Evolutionary conservation across 495 filamentous ascomycete genomes (phyloP).

Genomic region (Lophium mytilinum): DNA sequence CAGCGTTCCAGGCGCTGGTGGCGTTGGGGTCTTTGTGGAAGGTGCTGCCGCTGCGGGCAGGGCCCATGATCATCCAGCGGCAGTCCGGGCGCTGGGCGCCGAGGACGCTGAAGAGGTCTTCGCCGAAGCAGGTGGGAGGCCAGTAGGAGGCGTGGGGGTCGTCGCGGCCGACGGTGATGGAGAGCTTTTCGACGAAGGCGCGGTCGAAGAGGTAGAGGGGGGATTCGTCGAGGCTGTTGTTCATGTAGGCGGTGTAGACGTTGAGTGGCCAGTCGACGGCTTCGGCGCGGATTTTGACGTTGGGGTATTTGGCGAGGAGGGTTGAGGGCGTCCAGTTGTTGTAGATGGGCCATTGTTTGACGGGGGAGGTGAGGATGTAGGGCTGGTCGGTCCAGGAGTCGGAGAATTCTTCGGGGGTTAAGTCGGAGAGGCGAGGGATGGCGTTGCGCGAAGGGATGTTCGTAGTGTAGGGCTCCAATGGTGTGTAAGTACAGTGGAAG

Average conservation of each 20-base stretch:
- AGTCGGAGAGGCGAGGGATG: slow-evolving; percentile 59
- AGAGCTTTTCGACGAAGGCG: slow-evolving; percentile 82
- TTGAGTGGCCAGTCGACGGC: slow-evolving; percentile 84
- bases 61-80: slow-evolving; percentile 90
- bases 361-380: slow-evolving; percentile 81
- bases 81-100: slow-evolving; percentile 75
- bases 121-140: slow-evolving; percentile 79
- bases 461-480: slow-evolving; percentile 53
- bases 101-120: slow-evolving; percentile 79
- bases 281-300: slow-evolving; percentile 75
- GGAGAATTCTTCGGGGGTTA: slow-evolving; percentile 67
- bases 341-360: slow-evolving; percentile 76
- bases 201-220: slow-evolving; percentile 91
- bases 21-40: slow-evolving; percentile 85
- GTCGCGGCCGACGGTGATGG: slow-evolving; percentile 48
- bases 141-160: slow-evolving; percentile 58
- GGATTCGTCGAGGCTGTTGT: slow-evolving; percentile 73
- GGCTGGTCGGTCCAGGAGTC: slow-evolving; percentile 68
- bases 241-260: slow-evolving; percentile 79
- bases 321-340: slow-evolving; percentile 61
- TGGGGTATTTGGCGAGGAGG: slow-evolving; percentile 54
- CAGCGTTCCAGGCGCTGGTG: slow-evolving; percentile 91
- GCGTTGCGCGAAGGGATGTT: slow-evolving; percentile 66
- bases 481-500: slow-evolving; percentile 77
- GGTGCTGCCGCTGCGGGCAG: slow-evolving; percentile 81